A percentile compares a stretch with the other conserved stretches of the same genome.
Evolutionary conservation across 2,329 filamentous ascomycete genomes (phyloP).

Genomic region (Sarocladiaceae sp.): DNA sequence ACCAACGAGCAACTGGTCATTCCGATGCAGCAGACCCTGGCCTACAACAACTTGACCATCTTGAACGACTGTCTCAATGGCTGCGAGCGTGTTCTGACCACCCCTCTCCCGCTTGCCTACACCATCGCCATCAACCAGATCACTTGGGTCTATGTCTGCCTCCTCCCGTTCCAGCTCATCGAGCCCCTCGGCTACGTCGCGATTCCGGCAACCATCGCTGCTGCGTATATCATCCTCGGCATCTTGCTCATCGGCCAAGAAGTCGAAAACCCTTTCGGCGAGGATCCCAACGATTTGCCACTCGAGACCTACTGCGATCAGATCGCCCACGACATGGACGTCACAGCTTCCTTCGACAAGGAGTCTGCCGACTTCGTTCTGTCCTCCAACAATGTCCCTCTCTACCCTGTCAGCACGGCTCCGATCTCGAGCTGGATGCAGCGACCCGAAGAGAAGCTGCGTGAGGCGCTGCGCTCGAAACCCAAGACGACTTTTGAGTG

Average conservation of each 20-base stretch:
- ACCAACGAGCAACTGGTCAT: conserved; percentile 47
- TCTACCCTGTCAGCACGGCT: conserved; percentile 47
- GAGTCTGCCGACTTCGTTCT: conserved; percentile 26
- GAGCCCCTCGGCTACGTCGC: conserved; percentile 61
- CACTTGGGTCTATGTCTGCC: conserved; percentile 75
- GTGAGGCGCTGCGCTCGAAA: conserved; percentile 33
- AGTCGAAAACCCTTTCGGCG: conserved; percentile 80
- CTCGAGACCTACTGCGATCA: conserved; percentile 72
- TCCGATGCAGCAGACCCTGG: conserved; percentile 53
- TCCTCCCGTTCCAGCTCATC: conserved; percentile 76
- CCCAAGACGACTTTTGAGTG: conserved; percentile 29
- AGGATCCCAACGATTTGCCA: conserved; percentile 76
- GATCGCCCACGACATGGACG: conserved; percentile 66
- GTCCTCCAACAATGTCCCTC: conserved; percentile 39
- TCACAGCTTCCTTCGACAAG: conserved; percentile 52
- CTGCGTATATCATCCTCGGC: conserved; percentile 77
- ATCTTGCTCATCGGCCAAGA: conserved; percentile 69
- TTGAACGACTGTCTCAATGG: conserved; percentile 69
- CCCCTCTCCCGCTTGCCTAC: conserved; percentile 76
- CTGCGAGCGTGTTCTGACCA: conserved; percentile 73
- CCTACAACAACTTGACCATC: conserved; percentile 52
- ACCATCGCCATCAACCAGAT: conserved; percentile 80
- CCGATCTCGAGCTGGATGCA: conserved; percentile 31
- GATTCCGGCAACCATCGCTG: conserved; percentile 66
- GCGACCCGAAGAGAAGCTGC: conserved; percentile 33